phyloP scores from a whole-genome alignment of 2,329 filamentous ascomycete species.

The Diplodia corticola region DNA sequence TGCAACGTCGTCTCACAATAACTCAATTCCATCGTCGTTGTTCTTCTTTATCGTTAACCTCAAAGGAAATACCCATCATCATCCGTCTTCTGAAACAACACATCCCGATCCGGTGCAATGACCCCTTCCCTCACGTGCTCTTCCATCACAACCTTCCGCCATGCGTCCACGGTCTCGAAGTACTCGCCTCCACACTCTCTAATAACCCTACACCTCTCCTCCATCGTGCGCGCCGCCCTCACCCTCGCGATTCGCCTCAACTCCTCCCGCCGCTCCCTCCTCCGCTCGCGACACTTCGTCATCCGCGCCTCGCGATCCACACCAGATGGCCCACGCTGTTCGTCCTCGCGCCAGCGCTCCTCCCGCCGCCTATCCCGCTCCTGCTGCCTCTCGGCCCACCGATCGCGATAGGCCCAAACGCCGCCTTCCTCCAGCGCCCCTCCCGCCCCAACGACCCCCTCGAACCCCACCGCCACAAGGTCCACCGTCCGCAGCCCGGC shows the following conservation, averaged over 20 bases:
- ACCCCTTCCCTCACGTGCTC: not conserved
- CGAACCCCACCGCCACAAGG: not conserved
- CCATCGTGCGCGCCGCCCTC: not conserved
- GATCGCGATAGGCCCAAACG: not conserved
- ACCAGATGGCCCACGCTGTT: not conserved
- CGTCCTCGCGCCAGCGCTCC: not conserved
- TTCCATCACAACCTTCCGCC: not conserved
- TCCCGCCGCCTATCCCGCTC: not conserved
- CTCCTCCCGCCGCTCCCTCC: not conserved
- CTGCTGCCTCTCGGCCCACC: not conserved
- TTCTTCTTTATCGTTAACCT: not conserved
- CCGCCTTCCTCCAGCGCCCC: not conserved
- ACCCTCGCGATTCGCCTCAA: not conserved
- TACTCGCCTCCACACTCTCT: not conserved
- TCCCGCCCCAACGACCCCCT: not conserved
- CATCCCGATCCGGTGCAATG: not conserved
- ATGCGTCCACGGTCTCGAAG: conserved; percentile 1
- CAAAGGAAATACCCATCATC: not conserved
- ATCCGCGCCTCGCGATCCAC: not conserved
- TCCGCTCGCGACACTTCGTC: not conserved
- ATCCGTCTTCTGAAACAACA: not conserved
- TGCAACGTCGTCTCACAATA: too few relatives aligned
- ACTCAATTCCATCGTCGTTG: too few relatives aligned
- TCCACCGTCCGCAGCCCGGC: not conserved
- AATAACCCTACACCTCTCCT: not conserved